phyloP scores from a whole-genome alignment of 1,284 basidiomycete species.

The Crucibulum cyathiforme region DNA sequence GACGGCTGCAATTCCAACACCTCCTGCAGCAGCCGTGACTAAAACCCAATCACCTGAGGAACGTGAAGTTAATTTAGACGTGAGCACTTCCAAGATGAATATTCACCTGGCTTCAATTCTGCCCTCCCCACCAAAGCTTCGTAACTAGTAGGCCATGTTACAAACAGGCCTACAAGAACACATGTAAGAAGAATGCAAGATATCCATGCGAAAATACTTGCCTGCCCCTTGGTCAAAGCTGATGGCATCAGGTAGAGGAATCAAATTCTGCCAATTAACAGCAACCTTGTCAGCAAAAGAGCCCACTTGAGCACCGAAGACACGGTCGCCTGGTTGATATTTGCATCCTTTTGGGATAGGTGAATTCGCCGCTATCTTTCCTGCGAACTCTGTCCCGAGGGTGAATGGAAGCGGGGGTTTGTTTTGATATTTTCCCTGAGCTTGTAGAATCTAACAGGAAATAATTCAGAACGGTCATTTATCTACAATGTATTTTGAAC shows the following conservation, averaged over 20 bases:
- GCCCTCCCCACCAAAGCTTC: slow-evolving; percentile 89
- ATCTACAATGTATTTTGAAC: slow-evolving; percentile 17
- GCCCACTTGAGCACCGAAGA: slow-evolving; percentile 89
- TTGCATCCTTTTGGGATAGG: slow-evolving; percentile 85
- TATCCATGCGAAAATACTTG: slow-evolving; percentile 16
- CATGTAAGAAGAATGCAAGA: neutral
- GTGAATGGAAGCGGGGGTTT: slow-evolving; percentile 86
- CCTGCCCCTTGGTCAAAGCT: slow-evolving; percentile 47
- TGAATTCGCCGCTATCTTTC: slow-evolving; percentile 73
- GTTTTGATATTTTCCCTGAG: slow-evolving; percentile 87
- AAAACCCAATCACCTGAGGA: slow-evolving; percentile 83
- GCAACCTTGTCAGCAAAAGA: slow-evolving; percentile 79
- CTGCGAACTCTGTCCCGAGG: slow-evolving; percentile 87
- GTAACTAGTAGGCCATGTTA: slow-evolving; percentile 94
- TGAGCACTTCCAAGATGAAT: neutral
- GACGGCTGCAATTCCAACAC: slow-evolving; percentile 90
- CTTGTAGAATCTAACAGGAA: slow-evolving; percentile 71
- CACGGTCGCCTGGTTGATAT: slow-evolving; percentile 84
- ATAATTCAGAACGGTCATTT: too few species aligned
- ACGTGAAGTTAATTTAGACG: slow-evolving; percentile 10
- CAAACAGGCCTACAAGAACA: slow-evolving; percentile 55
- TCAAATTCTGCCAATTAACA: slow-evolving; percentile 50
- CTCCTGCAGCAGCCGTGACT: slow-evolving; percentile 89
- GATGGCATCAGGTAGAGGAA: slow-evolving; percentile 46
- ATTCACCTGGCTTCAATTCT: slow-evolving; percentile 70